phyloP scores from a whole-genome alignment of 345 rosid species.

The Rhodomyrtus tomentosa region DNA sequence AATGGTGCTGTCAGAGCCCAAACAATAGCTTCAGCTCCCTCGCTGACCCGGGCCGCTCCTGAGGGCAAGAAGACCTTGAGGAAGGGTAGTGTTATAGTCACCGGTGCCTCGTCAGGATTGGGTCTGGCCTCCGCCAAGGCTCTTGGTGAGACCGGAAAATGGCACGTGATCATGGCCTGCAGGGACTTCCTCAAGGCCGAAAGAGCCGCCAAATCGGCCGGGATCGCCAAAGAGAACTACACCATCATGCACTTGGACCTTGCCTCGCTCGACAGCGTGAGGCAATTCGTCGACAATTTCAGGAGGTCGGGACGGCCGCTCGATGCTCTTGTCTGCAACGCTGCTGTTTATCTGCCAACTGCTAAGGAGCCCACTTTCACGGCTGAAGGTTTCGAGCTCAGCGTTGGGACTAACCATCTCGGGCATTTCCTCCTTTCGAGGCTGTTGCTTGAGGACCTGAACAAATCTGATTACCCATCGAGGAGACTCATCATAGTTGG shows the following conservation, averaged over 20 bases:
- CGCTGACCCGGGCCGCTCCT: slow-evolving; percentile 18
- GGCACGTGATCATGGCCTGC: slow-evolving; percentile 91
- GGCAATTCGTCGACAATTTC: slow-evolving; percentile 70
- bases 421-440: slow-evolving; percentile 88
- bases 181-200: slow-evolving; percentile 88
- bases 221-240: slow-evolving; percentile 72
- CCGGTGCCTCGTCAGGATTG: slow-evolving; percentile 83
- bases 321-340: slow-evolving; percentile 88
- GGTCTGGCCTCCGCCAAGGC: slow-evolving; percentile 85
- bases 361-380: slow-evolving; percentile 86
- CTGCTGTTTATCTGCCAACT: slow-evolving; percentile 87
- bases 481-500: slow-evolving; percentile 90
- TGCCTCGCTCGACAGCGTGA: slow-evolving; percentile 82
- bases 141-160: slow-evolving; percentile 75
- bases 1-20: slow-evolving; percentile 51
- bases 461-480: slow-evolving; percentile 76
- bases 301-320: slow-evolving; percentile 53
- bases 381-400: slow-evolving; percentile 92
- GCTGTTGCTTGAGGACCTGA: slow-evolving; percentile 67
- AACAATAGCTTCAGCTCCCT: slow-evolving; percentile 48
- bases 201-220: slow-evolving; percentile 77
- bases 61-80: slow-evolving; percentile 70
- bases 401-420: slow-evolving; percentile 95
- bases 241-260: slow-evolving; percentile 92
- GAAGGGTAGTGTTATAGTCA: slow-evolving; percentile 59